Base-by-base conservation (phyloP, 768 basidiomycete species). In the Boletus eberwhitei region DNA sequence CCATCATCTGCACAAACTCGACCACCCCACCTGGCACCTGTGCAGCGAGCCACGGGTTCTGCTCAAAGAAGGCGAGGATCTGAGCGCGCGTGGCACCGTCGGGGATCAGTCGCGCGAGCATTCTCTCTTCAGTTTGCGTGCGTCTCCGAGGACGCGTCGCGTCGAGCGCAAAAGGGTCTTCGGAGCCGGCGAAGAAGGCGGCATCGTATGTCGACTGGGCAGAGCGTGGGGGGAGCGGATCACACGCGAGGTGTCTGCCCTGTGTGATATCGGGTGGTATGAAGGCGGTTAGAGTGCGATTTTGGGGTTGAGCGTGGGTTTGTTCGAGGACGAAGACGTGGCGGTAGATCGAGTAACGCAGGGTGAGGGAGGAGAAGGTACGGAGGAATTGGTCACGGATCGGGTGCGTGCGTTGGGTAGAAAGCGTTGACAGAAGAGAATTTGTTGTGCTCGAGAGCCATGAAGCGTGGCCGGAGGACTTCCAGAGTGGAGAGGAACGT, bases 401-500 rank as follows among this genome's bases (percentile, higher is more conserved):
- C 72, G 43, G 68, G 64, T 54, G 66, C 58, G 65, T 66, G 26
- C 74, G 73, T 32, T 61, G 56, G 5, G 77, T 73, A 7, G 57
- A 66, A 46, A 57, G 57, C 8, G 46, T 80, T 55, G 51, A 72
- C 43, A 45, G 71, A 40, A 56, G 73, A 69, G 59, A 58, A 3
- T 71, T 67, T 42, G 87, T 74, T 2, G 83, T 85, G n/a, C 73
- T 68, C 2, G 79, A 64, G 61, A 97, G 84, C 94, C 94, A 98
- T 0, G 77, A 66, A 2, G 80, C 64, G 32, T 79, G 75, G 1
- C 68, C 63, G 0, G 87, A 74, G 14, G 87, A 84, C 74, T 95
- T 98, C 94, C 94, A 98, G 3, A 96, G 68, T 0, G 84, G 68
- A 9, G 72, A 76, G 0, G 91, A 88, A 8, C 92, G 87, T 40